Conservation (phyloP, 139 green algal genomes). For the Mesotaenium endlicherianum region DNA sequence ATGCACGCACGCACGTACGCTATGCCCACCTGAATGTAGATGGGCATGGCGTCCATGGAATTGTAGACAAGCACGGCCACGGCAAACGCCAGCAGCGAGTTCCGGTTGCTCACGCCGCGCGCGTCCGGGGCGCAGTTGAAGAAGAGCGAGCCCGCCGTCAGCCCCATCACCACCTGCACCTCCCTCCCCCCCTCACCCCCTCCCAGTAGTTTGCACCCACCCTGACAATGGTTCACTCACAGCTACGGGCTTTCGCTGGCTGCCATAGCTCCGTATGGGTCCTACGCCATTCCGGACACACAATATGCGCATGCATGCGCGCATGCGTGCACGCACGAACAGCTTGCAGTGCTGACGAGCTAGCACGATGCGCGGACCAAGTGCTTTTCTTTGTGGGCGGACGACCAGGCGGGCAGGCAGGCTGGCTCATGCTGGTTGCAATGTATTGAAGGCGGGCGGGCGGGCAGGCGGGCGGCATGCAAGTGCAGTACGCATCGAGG, state of each 20-base stretch:
- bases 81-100: slow-evolving; percentile 38
- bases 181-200: too few relatives aligned
- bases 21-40: slow-evolving; percentile 45
- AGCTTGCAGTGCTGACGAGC: too few relatives aligned
- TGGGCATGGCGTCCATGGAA: slow-evolving; percentile 47
- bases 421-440: background rate
- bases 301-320: too few relatives aligned
- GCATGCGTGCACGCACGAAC: too few relatives aligned
- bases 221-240: too few relatives aligned
- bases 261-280: too few relatives aligned
- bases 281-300: too few relatives aligned
- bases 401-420: background rate
- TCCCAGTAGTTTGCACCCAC: too few relatives aligned
- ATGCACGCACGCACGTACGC: background rate
- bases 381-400: background rate
- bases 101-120: slow-evolving; percentile 1
- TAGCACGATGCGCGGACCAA: background rate
- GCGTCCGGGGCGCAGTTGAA: background rate
- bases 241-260: too few relatives aligned
- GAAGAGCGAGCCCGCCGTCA: slow-evolving; percentile 33
- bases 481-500: background rate
- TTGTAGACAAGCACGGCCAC: slow-evolving; percentile 51
- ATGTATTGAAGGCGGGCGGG: background rate
- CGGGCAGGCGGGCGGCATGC: too few relatives aligned
- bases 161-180: slow-evolving; percentile 39